A percentile compares a stretch with the other conserved stretches of the same genome.
These are phyloP conservation scores for Pseudocercospora vitis DNA, from an alignment of 2,329 filamentous ascomycete species.

Conservation along the genomic window DNA sequence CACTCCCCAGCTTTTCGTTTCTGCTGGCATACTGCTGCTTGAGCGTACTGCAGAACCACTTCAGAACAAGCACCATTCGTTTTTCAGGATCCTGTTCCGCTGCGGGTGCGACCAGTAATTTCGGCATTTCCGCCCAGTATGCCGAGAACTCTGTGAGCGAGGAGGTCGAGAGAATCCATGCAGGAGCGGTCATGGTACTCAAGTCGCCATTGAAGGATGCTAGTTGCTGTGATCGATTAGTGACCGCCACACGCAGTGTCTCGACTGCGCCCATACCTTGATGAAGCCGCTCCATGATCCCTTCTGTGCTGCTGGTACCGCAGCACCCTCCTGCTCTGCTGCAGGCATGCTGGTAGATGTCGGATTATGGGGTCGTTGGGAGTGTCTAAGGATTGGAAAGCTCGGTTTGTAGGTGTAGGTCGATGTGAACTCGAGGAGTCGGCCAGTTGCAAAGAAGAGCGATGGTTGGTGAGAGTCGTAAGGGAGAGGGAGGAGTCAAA, in stretches of 20 bases:
- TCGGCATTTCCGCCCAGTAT: conserved; percentile 58
- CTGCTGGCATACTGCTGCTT: conserved; percentile 78
- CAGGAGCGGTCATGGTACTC: conserved; percentile 57
- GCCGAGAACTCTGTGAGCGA: conserved; percentile 59
- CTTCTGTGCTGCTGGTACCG: conserved; percentile 48
- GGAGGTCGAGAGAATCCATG: conserved; percentile 56
- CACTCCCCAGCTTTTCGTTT: conserved; percentile 80
- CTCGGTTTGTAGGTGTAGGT: neutral
- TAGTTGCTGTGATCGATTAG: conserved; percentile 46
- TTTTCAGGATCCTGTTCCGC: conserved; percentile 76
- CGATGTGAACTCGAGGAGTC: neutral
- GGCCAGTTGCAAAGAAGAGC: neutral
- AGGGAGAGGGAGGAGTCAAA: neutral
- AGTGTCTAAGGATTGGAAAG: neutral
- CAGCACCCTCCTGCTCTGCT: conserved; percentile 42
- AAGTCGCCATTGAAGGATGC: conserved; percentile 58
- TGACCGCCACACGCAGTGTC: neutral
- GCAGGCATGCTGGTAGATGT: conserved; percentile 18
- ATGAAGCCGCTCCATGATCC: conserved; percentile 53
- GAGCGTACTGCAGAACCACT: conserved; percentile 92
- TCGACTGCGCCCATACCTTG: conserved; percentile 40
- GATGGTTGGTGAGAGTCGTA: neutral
- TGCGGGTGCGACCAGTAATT: conserved; percentile 77
- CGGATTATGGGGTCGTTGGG: neutral
- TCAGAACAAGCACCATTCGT: conserved; percentile 82